A percentile compares a stretch with the other conserved stretches of the same genome.
These are phyloP conservation scores for Herpetomonas tarakana DNA, from an alignment of 208 protist genomes.

Conservation along the genomic window DNA sequence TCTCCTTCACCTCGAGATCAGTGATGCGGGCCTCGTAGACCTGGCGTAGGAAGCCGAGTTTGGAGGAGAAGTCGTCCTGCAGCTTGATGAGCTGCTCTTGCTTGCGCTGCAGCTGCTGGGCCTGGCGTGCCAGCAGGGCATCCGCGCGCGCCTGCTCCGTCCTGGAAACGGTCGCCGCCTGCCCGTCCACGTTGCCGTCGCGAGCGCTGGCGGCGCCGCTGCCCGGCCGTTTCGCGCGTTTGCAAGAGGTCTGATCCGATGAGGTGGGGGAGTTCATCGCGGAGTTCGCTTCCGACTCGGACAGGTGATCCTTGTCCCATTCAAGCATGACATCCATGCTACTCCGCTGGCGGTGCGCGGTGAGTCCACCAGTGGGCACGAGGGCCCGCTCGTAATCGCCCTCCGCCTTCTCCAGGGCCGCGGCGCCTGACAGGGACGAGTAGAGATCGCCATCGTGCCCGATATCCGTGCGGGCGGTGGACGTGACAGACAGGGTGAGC, in stretches of 20 bases:
- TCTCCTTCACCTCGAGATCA: constrained; percentile 83
- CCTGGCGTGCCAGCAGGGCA: constrained; percentile 44
- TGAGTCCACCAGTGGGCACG: constrained; percentile 44
- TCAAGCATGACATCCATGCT: constrained; percentile 6
- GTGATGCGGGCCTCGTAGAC: constrained; percentile 91
- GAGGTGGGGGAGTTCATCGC: constrained; percentile 1
- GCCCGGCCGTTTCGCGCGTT: constrained; percentile 3
- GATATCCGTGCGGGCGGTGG: constrained; percentile 54
- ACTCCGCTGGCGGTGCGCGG: constrained; percentile 2
- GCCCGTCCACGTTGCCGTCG: not conserved
- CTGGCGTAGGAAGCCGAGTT: constrained; percentile 83
- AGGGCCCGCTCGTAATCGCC: constrained; percentile 50
- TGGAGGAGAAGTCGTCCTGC: constrained; percentile 84
- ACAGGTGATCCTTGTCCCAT: not conserved
- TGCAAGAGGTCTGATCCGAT: too few relatives aligned
- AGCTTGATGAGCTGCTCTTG: constrained; percentile 75
- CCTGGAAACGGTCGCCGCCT: not conserved
- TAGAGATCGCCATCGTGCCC: constrained; percentile 8
- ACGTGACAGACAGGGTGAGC: constrained; percentile 77
- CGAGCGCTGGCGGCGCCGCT: constrained; percentile 1
- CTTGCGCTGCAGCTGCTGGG: constrained; percentile 51
- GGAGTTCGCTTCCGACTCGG: constrained; percentile 1
- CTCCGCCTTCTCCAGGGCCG: constrained; percentile 25
- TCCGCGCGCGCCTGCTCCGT: constrained; percentile 35
- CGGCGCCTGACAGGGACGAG: not conserved